These are phyloP conservation scores for Penicillium sp. DNA, from an alignment of 2,329 filamentous ascomycete genomes.

Conservation along the genomic window DNA sequence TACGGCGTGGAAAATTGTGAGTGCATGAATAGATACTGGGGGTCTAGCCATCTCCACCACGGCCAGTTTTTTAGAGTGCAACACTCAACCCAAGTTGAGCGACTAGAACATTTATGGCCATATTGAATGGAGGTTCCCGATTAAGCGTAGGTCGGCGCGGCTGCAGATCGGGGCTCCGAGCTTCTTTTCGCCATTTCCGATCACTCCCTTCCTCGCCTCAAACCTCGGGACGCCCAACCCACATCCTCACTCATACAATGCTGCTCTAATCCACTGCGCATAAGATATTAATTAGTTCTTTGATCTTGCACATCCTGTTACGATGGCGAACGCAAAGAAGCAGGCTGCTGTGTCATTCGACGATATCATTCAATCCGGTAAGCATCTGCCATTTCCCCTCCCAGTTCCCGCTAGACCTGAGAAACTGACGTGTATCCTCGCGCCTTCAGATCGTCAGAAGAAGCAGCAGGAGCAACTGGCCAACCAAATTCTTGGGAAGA, in stretches of 20 bases:
- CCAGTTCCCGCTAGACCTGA: slow-evolving; percentile 7
- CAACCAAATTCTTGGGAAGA: slow-evolving; percentile 57
- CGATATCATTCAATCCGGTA: slow-evolving; percentile 53
- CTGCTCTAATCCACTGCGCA: neutral
- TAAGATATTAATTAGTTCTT: too few species aligned
- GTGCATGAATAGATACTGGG: too few species aligned
- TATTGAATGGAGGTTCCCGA: too few species aligned
- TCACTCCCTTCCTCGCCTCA: neutral
- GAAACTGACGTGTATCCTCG: slow-evolving; percentile 10
- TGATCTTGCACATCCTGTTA: neutral
- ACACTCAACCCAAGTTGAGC: too few species aligned
- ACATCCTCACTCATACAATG: neutral
- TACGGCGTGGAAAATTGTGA: too few species aligned
- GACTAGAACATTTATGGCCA: too few species aligned
- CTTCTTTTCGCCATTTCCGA: neutral
- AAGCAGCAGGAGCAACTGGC: slow-evolving; percentile 58
- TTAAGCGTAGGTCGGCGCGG: too few species aligned
- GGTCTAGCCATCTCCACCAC: too few species aligned
- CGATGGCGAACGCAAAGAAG: slow-evolving; percentile 24
- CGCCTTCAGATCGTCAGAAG: slow-evolving; percentile 49
- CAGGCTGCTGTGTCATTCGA: slow-evolving; percentile 44
- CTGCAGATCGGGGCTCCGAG: too few species aligned
- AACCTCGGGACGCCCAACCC: too few species aligned
- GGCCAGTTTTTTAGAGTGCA: too few species aligned
- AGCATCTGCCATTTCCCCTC: slow-evolving; percentile 16